These are phyloP conservation scores for Punctularia strigosozonata DNA, from an alignment of 768 basidiomycete species.

Conservation along the genomic window DNA sequence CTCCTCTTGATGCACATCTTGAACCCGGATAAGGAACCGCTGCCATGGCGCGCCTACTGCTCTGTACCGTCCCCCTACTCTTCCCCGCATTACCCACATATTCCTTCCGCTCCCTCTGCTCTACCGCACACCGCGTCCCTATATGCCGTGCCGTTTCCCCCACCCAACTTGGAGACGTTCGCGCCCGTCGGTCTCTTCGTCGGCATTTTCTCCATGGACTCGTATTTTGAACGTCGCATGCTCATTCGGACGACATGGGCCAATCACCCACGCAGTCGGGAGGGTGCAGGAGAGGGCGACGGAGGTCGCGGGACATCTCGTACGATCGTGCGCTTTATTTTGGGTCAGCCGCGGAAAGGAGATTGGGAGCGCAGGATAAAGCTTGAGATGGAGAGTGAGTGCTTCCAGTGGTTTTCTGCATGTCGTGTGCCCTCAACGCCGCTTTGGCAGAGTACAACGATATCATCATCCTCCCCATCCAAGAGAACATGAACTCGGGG, in stretches of 20 bases:
- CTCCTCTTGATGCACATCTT: slow-evolving; percentile 84
- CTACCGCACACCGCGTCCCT: slow-evolving; percentile 12
- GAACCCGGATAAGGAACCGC: slow-evolving; percentile 90
- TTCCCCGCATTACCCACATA: slow-evolving; percentile 27
- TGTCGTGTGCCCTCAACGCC: background rate
- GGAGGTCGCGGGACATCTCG: slow-evolving; percentile 66
- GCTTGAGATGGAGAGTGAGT: slow-evolving; percentile 86
- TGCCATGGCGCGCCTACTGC: slow-evolving; percentile 94
- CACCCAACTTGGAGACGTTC: slow-evolving; percentile 55
- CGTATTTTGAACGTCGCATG: slow-evolving; percentile 74
- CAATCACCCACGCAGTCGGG: slow-evolving; percentile 65
- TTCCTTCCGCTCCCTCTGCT: no score
- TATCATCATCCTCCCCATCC: slow-evolving; percentile 69
- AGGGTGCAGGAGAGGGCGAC: slow-evolving; percentile 62
- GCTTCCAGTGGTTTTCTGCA: background rate
- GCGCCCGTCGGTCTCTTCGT: slow-evolving; percentile 80
- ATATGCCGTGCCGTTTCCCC: slow-evolving; percentile 48
- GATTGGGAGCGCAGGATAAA: slow-evolving; percentile 71
- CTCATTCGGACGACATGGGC: slow-evolving; percentile 85
- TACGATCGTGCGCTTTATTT: slow-evolving; percentile 78
- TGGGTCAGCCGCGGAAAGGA: slow-evolving; percentile 74
- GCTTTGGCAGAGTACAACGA: slow-evolving; percentile 61
- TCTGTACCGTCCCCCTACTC: slow-evolving; percentile 46
- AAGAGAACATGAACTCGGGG: slow-evolving; percentile 95
- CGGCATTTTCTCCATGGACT: slow-evolving; percentile 86